A percentile compares a stretch with the other conserved stretches of the same genome.
Conservation (phyloP, 2,329 filamentous ascomycete species). For the Penicillium sp. region DNA sequence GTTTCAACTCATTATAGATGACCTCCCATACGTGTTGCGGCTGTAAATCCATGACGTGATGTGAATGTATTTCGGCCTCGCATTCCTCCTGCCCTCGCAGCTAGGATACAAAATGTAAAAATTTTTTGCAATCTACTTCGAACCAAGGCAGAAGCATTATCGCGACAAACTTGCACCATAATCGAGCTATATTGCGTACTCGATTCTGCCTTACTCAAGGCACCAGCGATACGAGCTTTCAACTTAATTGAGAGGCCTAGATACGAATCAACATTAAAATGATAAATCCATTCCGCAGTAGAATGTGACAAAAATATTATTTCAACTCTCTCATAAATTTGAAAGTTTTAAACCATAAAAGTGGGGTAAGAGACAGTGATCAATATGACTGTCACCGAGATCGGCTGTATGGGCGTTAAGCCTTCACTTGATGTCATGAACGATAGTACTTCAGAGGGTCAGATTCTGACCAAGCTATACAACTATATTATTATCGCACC, state of each 20-base stretch:
- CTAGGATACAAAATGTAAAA: no score
- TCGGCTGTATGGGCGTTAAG: conserved; percentile 8
- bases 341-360: neutral
- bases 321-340: neutral
- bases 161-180: neutral
- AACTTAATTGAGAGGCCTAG: neutral
- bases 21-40: conserved; percentile 21
- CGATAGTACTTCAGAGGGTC: neutral
- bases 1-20: conserved; percentile 18
- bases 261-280: no score
- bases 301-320: no score
- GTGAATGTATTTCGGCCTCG: no score
- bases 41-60: no score
- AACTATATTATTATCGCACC: neutral
- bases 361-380: neutral
- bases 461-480: neutral
- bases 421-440: conserved; percentile 6
- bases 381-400: conserved; percentile 1
- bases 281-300: neutral
- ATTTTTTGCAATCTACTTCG: no score
- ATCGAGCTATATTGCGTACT: neutral
- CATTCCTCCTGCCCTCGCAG: no score
- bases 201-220: neutral
- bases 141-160: conserved; percentile 2
- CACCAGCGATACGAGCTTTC: neutral